A percentile compares a stretch with the other conserved stretches of the same genome.
Conservation (phyloP, 1,284 basidiomycete genomes). For the Cryptococcus depauperatus region DNA sequence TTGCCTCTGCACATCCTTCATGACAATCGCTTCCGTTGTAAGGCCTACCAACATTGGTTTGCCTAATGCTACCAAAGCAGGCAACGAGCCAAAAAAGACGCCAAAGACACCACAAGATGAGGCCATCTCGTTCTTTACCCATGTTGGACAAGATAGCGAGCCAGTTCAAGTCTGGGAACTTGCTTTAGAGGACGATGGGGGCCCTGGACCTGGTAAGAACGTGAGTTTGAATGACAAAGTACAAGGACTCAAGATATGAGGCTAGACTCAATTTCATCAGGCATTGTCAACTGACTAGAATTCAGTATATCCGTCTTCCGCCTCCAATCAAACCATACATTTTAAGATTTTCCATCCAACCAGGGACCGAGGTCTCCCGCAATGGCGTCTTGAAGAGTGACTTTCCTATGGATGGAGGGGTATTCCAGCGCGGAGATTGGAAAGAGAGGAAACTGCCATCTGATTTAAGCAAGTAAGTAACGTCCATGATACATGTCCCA, state of each 20-base stretch:
- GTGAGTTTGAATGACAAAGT: constrained; percentile 49
- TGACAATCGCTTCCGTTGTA: not conserved
- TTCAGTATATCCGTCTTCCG: constrained; percentile 85
- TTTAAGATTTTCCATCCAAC: constrained; percentile 75
- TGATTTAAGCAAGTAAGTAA: constrained; percentile 52
- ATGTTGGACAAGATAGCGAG: constrained; percentile 49
- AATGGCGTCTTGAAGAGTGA: constrained; percentile 89
- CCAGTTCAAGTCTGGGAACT: constrained; percentile 74
- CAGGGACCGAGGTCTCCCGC: constrained; percentile 76
- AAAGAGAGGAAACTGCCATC: constrained; percentile 54
- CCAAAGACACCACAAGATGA: constrained; percentile 87
- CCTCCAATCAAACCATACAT: constrained; percentile 83
- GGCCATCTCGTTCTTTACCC: constrained; percentile 75
- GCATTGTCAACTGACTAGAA: not conserved
- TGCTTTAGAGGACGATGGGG: constrained; percentile 75
- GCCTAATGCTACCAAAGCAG: not conserved
- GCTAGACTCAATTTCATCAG: too few species aligned
- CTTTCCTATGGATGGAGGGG: constrained; percentile 83
- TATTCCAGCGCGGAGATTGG: constrained; percentile 69
- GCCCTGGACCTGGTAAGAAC: constrained; percentile 70
- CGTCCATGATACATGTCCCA: not conserved
- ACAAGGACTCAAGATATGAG: not conserved
- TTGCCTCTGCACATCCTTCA: too few species aligned
- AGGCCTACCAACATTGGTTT: not conserved
- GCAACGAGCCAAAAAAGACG: constrained; percentile 33